A percentile compares a stretch with the other conserved stretches of the same genome.
phyloP scores from a whole-genome alignment of 1,284 basidiomycete genomes.

The Leccinum proximum region DNA sequence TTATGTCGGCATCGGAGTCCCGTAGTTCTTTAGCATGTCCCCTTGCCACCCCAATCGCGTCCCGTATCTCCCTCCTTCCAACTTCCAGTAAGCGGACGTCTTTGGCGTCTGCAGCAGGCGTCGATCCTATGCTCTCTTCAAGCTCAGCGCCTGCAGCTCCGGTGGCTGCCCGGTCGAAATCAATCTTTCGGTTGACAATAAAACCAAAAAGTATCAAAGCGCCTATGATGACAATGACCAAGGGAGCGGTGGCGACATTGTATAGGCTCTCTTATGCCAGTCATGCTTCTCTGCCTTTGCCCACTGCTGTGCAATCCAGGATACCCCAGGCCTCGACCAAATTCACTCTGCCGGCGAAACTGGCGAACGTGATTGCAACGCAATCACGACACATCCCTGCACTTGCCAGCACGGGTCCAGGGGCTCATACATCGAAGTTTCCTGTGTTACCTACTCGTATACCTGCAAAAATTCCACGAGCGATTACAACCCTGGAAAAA shows the following conservation, averaged over 20 bases:
- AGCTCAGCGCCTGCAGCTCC: slow-evolving; percentile 4
- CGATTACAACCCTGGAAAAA: slow-evolving; percentile 7
- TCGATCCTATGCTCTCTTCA: slow-evolving; percentile 16
- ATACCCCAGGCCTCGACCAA: slow-evolving; percentile 25
- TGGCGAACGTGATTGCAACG: slow-evolving; percentile 29
- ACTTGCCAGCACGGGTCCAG: neutral
- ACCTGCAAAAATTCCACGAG: slow-evolving; percentile 14
- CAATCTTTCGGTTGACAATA: slow-evolving; percentile 28
- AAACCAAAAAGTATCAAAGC: slow-evolving; percentile 26
- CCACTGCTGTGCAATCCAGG: slow-evolving; percentile 17
- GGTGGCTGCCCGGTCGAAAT: slow-evolving; percentile 20
- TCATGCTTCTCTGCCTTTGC: slow-evolving; percentile 8
- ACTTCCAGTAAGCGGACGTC: slow-evolving; percentile 27
- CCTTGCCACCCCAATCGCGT: slow-evolving; percentile 10
- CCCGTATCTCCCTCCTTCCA: slow-evolving; percentile 24
- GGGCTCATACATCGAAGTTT: slow-evolving; percentile 18
- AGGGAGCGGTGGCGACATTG: neutral
- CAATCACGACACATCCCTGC: slow-evolving; percentile 18
- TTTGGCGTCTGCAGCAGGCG: slow-evolving; percentile 20
- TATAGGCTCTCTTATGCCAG: slow-evolving; percentile 15
- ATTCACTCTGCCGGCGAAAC: slow-evolving; percentile 29
- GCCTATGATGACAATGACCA: slow-evolving; percentile 8
- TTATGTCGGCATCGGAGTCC: slow-evolving; percentile 20
- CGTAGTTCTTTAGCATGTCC: slow-evolving; percentile 16
- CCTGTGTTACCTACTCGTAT: slow-evolving; percentile 18